A percentile compares a stretch with the other conserved stretches of the same genome.
phyloP scores from a whole-genome alignment of 2,329 filamentous ascomycete species.

The Scorias spongiosa region DNA sequence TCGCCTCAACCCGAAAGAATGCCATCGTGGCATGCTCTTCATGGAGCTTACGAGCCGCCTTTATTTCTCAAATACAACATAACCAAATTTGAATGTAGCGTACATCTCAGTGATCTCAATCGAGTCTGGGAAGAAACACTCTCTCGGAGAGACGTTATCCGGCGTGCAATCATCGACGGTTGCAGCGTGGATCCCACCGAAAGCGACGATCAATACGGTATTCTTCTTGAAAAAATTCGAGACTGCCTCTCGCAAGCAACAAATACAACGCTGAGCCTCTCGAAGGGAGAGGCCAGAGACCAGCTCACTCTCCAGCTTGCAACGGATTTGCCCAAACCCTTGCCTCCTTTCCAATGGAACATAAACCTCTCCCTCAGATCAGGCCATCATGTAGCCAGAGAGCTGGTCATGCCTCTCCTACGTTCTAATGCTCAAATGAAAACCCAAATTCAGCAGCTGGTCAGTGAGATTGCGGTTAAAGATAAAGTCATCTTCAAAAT shows the following conservation, averaged over 20 bases:
- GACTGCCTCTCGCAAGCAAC: constrained; percentile 29
- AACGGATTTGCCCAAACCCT: constrained; percentile 45
- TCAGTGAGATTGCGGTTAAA: constrained; percentile 38
- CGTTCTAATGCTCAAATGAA: constrained; percentile 32
- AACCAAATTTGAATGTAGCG: background rate
- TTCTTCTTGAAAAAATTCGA: constrained; percentile 49
- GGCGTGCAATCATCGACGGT: constrained; percentile 45
- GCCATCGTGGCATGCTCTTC: background rate
- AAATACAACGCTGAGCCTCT: constrained; percentile 20
- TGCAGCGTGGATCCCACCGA: constrained; percentile 62
- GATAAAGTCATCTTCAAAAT: constrained; percentile 44
- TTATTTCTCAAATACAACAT: background rate
- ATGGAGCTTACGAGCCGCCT: background rate
- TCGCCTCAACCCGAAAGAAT: background rate
- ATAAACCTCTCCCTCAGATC: constrained; percentile 37
- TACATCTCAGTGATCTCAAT: constrained; percentile 57
- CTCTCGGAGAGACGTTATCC: constrained; percentile 44
- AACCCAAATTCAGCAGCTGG: constrained; percentile 32
- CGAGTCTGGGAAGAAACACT: constrained; percentile 58
- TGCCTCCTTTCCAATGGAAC: constrained; percentile 50
- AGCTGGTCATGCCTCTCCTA: constrained; percentile 40
- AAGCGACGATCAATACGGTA: constrained; percentile 49
- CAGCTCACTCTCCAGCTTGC: constrained; percentile 38
- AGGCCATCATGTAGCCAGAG: constrained; percentile 27
- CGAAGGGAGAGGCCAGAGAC: constrained; percentile 12